Conservation (phyloP, 2,329 filamentous ascomycete species). For the Dactylonectria estremocensis region DNA sequence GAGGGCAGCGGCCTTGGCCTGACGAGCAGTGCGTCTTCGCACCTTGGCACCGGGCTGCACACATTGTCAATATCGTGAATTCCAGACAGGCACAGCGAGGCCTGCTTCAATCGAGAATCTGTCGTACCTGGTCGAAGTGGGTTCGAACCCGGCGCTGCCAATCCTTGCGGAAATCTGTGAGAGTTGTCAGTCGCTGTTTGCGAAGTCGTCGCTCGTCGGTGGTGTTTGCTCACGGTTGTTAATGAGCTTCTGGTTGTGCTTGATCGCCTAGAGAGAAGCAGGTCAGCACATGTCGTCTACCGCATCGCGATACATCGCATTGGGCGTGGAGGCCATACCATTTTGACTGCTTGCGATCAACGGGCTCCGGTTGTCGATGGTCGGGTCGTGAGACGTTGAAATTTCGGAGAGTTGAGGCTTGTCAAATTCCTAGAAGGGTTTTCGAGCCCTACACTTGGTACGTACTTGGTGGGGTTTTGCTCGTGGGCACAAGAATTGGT, state of each 20-base stretch:
- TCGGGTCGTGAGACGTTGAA: slow-evolving; percentile 58
- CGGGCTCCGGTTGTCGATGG: slow-evolving; percentile 60
- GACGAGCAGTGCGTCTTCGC: slow-evolving; percentile 90
- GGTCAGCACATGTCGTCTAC: slow-evolving; percentile 47
- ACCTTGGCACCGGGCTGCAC: slow-evolving; percentile 93
- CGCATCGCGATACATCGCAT: slow-evolving; percentile 39
- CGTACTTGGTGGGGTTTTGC: slow-evolving; percentile 52
- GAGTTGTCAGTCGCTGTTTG: slow-evolving; percentile 58
- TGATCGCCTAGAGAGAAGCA: slow-evolving; percentile 82
- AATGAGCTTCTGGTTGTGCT: slow-evolving; percentile 99
- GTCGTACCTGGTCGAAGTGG: slow-evolving; percentile 98
- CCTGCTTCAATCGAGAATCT: slow-evolving; percentile 36
- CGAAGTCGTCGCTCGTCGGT: slow-evolving; percentile 48
- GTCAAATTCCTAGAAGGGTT: slow-evolving; percentile 61
- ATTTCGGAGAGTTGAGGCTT: slow-evolving; percentile 57
- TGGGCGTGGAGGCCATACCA: slow-evolving; percentile 59
- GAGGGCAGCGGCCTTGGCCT: slow-evolving; percentile 94
- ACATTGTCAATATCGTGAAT: slow-evolving; percentile 54
- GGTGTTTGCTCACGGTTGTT: slow-evolving; percentile 84
- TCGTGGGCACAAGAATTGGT: slow-evolving; percentile 33
- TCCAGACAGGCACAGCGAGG: slow-evolving; percentile 34
- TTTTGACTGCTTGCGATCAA: slow-evolving; percentile 70
- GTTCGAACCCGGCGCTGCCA: slow-evolving; percentile 99
- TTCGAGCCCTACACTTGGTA: slow-evolving; percentile 58
- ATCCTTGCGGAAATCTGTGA: slow-evolving; percentile 97